Conservation (phyloP, 192 early-diverging fungal genomes). For the Fimicolochytrium jonesii region DNA sequence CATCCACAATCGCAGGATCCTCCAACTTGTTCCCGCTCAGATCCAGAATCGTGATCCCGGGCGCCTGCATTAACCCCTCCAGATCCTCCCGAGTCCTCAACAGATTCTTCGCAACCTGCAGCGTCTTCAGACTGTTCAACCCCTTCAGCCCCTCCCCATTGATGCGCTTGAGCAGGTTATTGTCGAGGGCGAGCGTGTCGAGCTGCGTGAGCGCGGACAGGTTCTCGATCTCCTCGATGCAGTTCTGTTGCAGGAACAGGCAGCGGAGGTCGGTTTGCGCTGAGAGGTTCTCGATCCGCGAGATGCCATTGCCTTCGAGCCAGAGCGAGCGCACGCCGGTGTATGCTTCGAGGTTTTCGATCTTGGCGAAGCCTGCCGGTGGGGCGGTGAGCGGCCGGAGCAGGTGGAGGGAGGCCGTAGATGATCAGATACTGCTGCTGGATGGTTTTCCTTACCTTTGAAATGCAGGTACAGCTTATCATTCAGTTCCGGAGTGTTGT, state of each 20-base stretch:
- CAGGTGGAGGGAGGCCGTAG: no score
- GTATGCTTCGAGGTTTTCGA: conserved; percentile 54
- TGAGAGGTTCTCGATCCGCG: conserved; percentile 40
- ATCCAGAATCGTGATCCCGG: conserved; percentile 44
- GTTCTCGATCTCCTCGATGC: conserved; percentile 47
- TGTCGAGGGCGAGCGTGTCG: conserved; percentile 52
- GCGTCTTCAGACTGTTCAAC: conserved; percentile 39
- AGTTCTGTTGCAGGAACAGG: conserved; percentile 58
- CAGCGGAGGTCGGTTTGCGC: conserved; percentile 42
- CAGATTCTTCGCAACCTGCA: conserved; percentile 53
- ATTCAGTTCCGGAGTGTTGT: conserved; percentile 55
- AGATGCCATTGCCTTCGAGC: conserved; percentile 62
- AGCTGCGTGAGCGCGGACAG: conserved; percentile 32
- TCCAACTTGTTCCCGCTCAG: conserved; percentile 53
- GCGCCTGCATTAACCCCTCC: conserved; percentile 31
- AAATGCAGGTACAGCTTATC: conserved; percentile 61
- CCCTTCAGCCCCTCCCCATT: conserved; percentile 15
- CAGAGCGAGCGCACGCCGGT: conserved; percentile 49
- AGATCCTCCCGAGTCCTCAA: conserved; percentile 42
- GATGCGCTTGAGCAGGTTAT: conserved; percentile 54
- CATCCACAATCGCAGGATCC: conserved; percentile 46
- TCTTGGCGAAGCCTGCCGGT: conserved; percentile 50
- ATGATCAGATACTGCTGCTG: background rate
- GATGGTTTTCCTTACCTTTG: conserved; percentile 42
- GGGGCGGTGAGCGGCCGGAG: no score